Conservation (phyloP, 1,139 yeast genomes). For the Hansenula sp. region DNA sequence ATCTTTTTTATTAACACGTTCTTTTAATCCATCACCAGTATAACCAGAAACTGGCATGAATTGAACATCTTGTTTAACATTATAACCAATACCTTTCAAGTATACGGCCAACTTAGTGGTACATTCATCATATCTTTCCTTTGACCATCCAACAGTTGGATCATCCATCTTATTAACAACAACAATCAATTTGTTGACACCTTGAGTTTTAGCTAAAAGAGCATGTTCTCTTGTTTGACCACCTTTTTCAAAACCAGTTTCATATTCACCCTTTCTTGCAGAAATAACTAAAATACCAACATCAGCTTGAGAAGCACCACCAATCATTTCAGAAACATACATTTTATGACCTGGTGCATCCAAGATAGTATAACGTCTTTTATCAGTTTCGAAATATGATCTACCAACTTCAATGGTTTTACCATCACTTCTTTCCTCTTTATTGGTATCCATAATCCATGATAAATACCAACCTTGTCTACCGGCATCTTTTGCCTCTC, state of each 20-base stretch:
- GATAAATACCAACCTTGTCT: conserved; percentile 99
- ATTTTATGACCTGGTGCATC: conserved; percentile 99
- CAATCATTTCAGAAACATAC: conserved; percentile 98
- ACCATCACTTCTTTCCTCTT: conserved; percentile 98
- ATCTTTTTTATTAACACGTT: conserved; percentile 61
- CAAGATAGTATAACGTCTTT: conserved; percentile 93
- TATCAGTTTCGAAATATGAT: conserved; percentile 95
- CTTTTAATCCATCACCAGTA: conserved; percentile 96
- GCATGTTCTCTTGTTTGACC: conserved; percentile 99
- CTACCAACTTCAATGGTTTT: conserved; percentile 98
- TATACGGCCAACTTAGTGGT: conserved; percentile 71
- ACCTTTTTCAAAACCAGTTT: conserved; percentile 98
- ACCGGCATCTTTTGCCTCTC: conserved; percentile 98
- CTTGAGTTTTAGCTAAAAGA: conserved; percentile 94
- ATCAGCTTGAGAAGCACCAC: conserved; percentile 99
- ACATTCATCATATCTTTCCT: conserved; percentile 96
- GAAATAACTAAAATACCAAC: conserved; percentile 95
- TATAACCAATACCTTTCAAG: conserved; percentile 89
- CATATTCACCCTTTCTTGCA: conserved; percentile 98
- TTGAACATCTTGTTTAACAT: conserved; percentile 71
- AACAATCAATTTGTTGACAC: conserved; percentile 88
- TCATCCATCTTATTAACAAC: conserved; percentile 99
- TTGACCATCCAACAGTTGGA: conserved; percentile 92
- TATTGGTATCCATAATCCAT: conserved; percentile 99
- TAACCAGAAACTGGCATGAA: conserved; percentile 98